phyloP scores from a whole-genome alignment of 179 eudicot species.

The Gypsophila paniculata region DNA sequence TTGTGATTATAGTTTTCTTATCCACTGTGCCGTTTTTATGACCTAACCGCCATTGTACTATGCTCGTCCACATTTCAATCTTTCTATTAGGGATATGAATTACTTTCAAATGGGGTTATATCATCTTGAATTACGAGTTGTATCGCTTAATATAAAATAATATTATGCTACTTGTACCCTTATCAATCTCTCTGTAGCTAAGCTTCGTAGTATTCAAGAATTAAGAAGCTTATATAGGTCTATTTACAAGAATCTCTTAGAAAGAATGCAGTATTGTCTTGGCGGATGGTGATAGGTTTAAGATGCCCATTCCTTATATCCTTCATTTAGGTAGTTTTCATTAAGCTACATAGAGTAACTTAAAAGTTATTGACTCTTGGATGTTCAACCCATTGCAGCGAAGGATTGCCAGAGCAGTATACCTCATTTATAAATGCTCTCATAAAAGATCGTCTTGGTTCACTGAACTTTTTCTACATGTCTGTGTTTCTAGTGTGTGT shows the following conservation, averaged over 20 bases:
- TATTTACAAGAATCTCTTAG: background rate
- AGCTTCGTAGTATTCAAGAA: constrained; percentile 9
- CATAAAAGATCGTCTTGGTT: background rate
- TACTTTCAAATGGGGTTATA: background rate
- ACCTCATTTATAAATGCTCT: background rate
- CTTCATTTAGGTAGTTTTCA: background rate
- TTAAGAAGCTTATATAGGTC: background rate
- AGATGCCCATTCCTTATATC: background rate
- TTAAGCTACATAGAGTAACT: constrained; percentile 1
- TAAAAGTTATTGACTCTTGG: background rate
- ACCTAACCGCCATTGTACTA: background rate
- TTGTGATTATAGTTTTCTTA: too few relatives aligned
- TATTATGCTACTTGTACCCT: background rate
- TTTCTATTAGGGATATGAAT: too few relatives aligned
- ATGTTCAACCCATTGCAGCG: background rate
- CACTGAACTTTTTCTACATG: constrained; percentile 1
- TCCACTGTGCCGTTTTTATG: background rate
- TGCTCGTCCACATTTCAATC: background rate
- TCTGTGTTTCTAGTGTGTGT: background rate
- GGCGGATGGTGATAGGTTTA: background rate
- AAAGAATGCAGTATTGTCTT: background rate
- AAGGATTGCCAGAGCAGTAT: constrained; percentile 4
- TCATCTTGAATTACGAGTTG: background rate
- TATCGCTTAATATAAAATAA: background rate
- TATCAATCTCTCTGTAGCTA: background rate